These are phyloP conservation scores for Colletotrichum cordylinicola DNA, from an alignment of 2,329 filamentous ascomycete genomes.

Conservation along the genomic window DNA sequence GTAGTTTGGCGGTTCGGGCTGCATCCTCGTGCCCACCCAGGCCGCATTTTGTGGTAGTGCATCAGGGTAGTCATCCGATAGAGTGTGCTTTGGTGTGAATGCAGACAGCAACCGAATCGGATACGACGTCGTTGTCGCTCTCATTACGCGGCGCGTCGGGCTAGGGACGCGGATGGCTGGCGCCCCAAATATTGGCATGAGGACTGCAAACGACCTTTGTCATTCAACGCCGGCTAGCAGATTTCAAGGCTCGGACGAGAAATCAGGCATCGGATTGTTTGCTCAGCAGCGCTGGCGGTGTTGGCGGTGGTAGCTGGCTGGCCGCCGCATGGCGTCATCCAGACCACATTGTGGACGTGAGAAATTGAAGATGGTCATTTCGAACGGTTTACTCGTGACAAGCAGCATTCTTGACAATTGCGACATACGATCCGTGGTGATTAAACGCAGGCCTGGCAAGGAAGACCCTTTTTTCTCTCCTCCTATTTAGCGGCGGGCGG, in stretches of 20 bases:
- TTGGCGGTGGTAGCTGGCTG: not conserved
- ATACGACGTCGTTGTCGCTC: not conserved
- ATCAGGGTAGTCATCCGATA: not conserved
- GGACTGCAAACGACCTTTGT: not conserved
- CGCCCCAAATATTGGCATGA: not conserved
- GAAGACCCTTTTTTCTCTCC: not conserved
- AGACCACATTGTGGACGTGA: not conserved
- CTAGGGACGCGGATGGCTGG: not conserved
- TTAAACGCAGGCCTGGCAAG: not conserved
- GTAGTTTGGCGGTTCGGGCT: not conserved
- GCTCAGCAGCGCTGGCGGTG: not conserved
- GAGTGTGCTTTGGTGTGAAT: not conserved
- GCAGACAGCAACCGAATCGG: not conserved
- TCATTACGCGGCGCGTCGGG: constrained; percentile 1
- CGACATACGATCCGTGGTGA: constrained; percentile 12
- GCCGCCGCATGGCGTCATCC: constrained; percentile 1
- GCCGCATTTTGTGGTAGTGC: not conserved
- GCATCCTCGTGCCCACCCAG: not conserved
- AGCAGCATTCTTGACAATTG: not conserved
- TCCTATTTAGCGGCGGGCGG: constrained; percentile 3
- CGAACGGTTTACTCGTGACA: not conserved
- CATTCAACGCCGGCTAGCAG: not conserved
- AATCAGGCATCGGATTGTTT: not conserved
- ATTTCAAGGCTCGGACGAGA: not conserved
- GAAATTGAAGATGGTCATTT: not conserved